Base-by-base conservation (phyloP, 169 alveolate genomes). In the Plasmodium malariae region DNA sequence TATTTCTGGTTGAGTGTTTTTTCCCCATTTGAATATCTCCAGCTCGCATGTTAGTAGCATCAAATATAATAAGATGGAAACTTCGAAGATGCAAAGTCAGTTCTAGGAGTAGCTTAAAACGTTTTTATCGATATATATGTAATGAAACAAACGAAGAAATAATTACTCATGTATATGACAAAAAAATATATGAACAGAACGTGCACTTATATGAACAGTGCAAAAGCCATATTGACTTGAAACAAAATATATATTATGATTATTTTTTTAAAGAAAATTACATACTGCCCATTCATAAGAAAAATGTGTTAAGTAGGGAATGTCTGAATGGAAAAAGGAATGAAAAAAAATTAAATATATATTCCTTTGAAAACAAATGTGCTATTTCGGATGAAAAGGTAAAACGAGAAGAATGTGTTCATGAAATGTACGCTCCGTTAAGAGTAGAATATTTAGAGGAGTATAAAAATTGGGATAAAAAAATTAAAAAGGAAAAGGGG, bases 381-480 rank as follows among this genome's bases (percentile, higher is more conserved):
- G 2, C 32, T 37, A 21, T 0, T n/a, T 17, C 17, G 21, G 32
- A 72, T n/a, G 1, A 68, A n/a, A 65, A 3, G 11, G 37, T 55
- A 26, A 49, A 30, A 14, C 19, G 21, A 24, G n/a, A 49, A 32
- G 57, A 73, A 21, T 17, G 34, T 11, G 19, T 57, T 12, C 6
- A 0, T 14, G 24, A 57, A 6, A 36, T 24, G 12, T 17, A 55
- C 67, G 55, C 45, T 51, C 40, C 19, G n/a, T 11, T 54, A 32
- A 19, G 36, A 17, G 45, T 83, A 19, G 45, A 55, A 83, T 83
- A 67, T 32, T 28, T 83, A 32, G 26, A 51, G 9, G 91, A 83
- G 43, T 83, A 83, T 40, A 83, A 83, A 83, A 83, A 83, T 43
- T 83, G 83, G 91, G 32, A n/a, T 83, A 65, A 67, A 17, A 55